phyloP scores from a whole-genome alignment of 805 yeast species.

The Nematodospora valgi region DNA sequence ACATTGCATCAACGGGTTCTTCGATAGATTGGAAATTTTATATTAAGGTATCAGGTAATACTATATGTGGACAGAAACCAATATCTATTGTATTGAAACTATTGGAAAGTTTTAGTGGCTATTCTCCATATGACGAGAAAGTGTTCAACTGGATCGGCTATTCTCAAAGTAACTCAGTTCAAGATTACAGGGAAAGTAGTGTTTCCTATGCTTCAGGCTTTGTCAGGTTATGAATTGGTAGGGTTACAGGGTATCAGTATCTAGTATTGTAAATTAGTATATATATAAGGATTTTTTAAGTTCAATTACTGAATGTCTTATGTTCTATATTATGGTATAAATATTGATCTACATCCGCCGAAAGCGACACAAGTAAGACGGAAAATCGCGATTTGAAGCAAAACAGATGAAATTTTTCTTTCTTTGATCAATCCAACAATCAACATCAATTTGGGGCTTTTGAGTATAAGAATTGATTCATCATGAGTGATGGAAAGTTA shows the following conservation, averaged over 20 bases:
- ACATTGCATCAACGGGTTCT: constrained; percentile 52
- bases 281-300: too few relatives aligned
- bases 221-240: constrained; percentile 24
- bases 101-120: constrained; percentile 35
- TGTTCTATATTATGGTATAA: too few relatives aligned
- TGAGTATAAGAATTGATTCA: not conserved
- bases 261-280: too few relatives aligned
- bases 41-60: constrained; percentile 69
- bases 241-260: too few relatives aligned
- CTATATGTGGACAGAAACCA: constrained; percentile 92
- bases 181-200: constrained; percentile 56
- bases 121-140: not conserved
- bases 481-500: constrained; percentile 37
- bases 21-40: constrained; percentile 64
- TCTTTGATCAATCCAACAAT: constrained; percentile 1
- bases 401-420: constrained; percentile 1
- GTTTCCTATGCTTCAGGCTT: constrained; percentile 92
- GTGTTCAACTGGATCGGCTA: constrained; percentile 73
- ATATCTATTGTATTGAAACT: constrained; percentile 59
- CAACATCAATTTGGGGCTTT: too few relatives aligned
- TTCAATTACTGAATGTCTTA: too few relatives aligned
- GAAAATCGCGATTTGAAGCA: too few relatives aligned
- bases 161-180: constrained; percentile 65
- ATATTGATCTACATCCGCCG: too few relatives aligned
- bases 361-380: too few relatives aligned